phyloP scores from a whole-genome alignment of 2,329 filamentous ascomycete species.

The Scedosporium minutisporum region DNA sequence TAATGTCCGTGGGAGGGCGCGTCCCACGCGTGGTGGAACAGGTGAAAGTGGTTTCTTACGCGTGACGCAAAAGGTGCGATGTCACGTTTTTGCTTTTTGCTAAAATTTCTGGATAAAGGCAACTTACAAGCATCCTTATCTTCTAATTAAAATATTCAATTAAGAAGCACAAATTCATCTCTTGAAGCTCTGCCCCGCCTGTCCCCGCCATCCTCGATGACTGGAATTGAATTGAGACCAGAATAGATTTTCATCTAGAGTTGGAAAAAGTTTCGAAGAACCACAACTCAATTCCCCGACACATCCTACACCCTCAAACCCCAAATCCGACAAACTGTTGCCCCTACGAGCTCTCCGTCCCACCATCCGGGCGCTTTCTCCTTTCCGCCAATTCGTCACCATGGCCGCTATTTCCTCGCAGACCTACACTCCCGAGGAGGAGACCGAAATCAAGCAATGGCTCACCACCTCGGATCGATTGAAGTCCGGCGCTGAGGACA shows the following conservation, averaged over 20 bases:
- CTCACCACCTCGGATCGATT: slow-evolving; percentile 67
- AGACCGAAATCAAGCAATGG: slow-evolving; percentile 85
- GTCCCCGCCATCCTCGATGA: not conserved
- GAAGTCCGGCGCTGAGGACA: slow-evolving; percentile 37
- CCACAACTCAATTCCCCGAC: not conserved
- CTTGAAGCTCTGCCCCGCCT: not conserved
- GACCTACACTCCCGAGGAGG: slow-evolving; percentile 68
- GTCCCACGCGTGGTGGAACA: not conserved
- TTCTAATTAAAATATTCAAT: not conserved
- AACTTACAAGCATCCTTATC: not conserved
- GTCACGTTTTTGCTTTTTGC: slow-evolving; percentile 3
- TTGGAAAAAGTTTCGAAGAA: not conserved
- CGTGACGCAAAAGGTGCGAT: not conserved
- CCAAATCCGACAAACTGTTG: slow-evolving; percentile 29
- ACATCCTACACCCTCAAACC: not conserved
- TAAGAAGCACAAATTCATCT: not conserved
- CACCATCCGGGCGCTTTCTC: slow-evolving; percentile 24
- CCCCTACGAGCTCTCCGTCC: slow-evolving; percentile 28
- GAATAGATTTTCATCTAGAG: not conserved
- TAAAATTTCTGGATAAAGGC: not conserved
- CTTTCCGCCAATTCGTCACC: slow-evolving; percentile 28
- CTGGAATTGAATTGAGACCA: not conserved
- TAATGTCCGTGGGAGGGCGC: not conserved
- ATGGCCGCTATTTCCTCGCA: slow-evolving; percentile 58
- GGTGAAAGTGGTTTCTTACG: not conserved